Evolutionary conservation across 2,329 filamentous ascomycete species (phyloP), one percentile per base, ranked within the genome.

Genomic region (Mycosphaerelloides madeirae): DNA sequence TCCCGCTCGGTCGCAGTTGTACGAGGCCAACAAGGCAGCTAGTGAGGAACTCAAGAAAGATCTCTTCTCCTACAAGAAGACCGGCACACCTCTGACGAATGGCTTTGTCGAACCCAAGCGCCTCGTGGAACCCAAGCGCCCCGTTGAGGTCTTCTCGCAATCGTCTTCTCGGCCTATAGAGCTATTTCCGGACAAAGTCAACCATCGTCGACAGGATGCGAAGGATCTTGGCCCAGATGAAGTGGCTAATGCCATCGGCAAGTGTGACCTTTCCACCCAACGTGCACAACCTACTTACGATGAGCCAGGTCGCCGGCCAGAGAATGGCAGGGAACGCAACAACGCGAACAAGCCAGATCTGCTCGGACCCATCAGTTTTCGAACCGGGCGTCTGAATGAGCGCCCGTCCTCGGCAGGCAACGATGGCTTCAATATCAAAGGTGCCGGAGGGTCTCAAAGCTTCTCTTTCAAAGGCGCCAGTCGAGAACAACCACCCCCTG

Each of bases 131-230:
- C 22, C 22, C 22, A 49, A 46, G 29, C 45, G 22, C 3, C 35
- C 42, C 3, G 14, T 44, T 11, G 58, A 61, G 29, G 48, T 61
- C 2, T 60, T 61, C 38, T 51, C 53, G 14, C 43, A 57, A 31
- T 60, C 62, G 44, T 29, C 41, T n/a, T 48, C 49, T 28, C 49
- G 42, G 9, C 34, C 33, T 25, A 48, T 38, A 22, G 64, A 67
- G 50, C 58, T 67, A 15, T 68, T 67, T 49, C 69, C 68, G 2
- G 59, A 67, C 38, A 64, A 60, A 43, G 57, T 55, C 52, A 69
- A 69, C 40, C 70, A 75, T 52, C 67, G 66, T 22, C 65, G 71
- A 16, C 66, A 66, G 29, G 68, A 69, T 38, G 70, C 69, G 3
- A 59, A 66, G 16, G 70, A 72, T 22, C 43, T 60, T 31, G 52